Evolutionary conservation across 139 green algal genomes (phyloP).

Genomic region (Mesostigma viride): DNA sequence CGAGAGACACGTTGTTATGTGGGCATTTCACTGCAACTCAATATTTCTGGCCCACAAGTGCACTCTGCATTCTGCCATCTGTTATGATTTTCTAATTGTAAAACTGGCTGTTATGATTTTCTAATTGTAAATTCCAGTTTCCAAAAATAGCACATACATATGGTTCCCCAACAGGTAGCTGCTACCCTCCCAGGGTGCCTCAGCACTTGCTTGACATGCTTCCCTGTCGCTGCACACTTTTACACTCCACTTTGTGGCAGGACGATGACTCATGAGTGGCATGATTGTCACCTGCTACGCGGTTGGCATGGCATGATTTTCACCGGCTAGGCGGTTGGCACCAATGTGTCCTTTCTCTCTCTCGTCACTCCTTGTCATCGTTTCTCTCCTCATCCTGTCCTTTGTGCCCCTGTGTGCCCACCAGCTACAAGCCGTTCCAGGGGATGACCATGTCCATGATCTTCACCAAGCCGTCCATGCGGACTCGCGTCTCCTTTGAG

Average conservation of each 20-base stretch:
- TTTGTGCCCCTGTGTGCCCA: background rate
- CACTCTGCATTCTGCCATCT: too few species aligned
- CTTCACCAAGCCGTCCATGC: constrained; percentile 95
- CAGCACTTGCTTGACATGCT: too few species aligned
- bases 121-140: too few species aligned
- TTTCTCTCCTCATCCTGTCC: background rate
- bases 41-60: too few species aligned
- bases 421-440: constrained; percentile 73
- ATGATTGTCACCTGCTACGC: background rate
- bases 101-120: too few species aligned
- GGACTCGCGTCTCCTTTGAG: constrained; percentile 94
- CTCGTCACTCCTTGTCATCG: background rate
- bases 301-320: background rate
- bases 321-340: background rate
- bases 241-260: background rate
- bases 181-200: too few species aligned
- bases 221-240: background rate
- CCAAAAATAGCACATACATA: too few species aligned
- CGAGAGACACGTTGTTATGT: too few species aligned
- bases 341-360: background rate
- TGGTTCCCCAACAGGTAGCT: too few species aligned
- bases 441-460: constrained; percentile 94
- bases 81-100: too few species aligned
- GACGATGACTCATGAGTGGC: background rate
- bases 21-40: too few species aligned